Evolutionary conservation across 23 red algal genomes (phyloP).

Genomic region (Agarophyton chilense): DNA sequence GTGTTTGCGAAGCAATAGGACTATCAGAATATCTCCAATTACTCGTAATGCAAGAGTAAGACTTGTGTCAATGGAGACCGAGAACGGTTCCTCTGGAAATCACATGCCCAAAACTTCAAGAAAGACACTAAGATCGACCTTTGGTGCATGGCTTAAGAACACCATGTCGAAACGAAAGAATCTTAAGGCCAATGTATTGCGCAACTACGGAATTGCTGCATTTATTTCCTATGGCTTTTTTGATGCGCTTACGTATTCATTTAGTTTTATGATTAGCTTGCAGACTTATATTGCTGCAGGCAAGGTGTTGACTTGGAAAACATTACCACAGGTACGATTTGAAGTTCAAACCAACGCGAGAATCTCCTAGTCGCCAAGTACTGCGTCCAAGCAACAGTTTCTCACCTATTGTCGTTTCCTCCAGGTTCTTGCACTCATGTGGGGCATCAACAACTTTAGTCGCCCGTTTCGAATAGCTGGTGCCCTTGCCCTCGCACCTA

Average conservation of each 20-base stretch:
- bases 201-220: constrained; percentile 91
- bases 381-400: background rate
- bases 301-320: constrained; percentile 49
- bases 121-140: background rate
- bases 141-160: background rate
- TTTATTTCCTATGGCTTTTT: constrained; percentile 94
- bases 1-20: background rate
- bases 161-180: constrained; percentile 8
- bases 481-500: constrained; percentile 78
- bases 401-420: background rate
- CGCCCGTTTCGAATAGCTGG: constrained; percentile 96
- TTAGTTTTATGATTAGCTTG: constrained; percentile 80
- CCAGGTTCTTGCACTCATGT: constrained; percentile 90
- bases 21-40: too few relatives aligned
- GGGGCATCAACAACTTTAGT: constrained; percentile 95
- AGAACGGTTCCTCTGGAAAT: background rate
- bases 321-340: constrained; percentile 57
- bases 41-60: background rate
- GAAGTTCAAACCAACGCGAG: background rate
- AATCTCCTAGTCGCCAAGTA: background rate
- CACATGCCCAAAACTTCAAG: constrained; percentile 1
- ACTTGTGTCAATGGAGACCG: background rate
- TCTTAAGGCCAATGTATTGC: constrained; percentile 52
- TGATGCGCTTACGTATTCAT: constrained; percentile 92
- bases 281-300: constrained; percentile 64